Evolutionary conservation across 176 grass and related monocot species (phyloP).

Genomic region (Typha latifolia): DNA sequence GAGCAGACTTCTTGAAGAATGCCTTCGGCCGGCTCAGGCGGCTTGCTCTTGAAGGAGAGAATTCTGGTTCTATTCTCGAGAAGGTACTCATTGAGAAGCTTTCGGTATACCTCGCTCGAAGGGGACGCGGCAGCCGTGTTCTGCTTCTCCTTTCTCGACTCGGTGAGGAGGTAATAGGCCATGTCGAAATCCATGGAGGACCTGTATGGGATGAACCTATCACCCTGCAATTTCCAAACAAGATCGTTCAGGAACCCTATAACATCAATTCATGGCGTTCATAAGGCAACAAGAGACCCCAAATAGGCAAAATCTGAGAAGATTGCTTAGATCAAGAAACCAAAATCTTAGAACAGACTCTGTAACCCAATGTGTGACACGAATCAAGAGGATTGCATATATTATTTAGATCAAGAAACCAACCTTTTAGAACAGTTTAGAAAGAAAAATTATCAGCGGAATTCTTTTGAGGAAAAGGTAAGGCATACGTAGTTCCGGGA

Average conservation of each 20-base stretch:
- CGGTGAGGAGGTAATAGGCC: constrained; percentile 64
- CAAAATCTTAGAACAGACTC: too few relatives aligned
- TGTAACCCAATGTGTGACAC: too few relatives aligned
- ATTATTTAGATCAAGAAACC: background rate
- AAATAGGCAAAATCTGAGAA: too few relatives aligned
- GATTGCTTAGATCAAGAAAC: too few relatives aligned
- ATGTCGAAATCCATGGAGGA: constrained; percentile 74
- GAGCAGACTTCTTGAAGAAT: constrained; percentile 19
- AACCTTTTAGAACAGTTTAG: background rate
- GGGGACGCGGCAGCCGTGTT: constrained; percentile 35
- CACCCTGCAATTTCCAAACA: constrained; percentile 23
- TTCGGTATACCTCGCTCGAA: constrained; percentile 51
- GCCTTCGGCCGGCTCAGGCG: constrained; percentile 20
- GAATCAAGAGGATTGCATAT: background rate
- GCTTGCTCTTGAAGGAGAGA: constrained; percentile 58
- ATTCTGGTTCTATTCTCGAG: constrained; percentile 57
- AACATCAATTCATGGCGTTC: background rate
- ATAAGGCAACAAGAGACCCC: too few relatives aligned
- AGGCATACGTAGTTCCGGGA: constrained; percentile 44
- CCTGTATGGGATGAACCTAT: constrained; percentile 58
- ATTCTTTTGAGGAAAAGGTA: background rate
- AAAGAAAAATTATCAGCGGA: background rate
- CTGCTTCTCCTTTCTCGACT: constrained; percentile 38
- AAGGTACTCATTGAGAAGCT: constrained; percentile 56
- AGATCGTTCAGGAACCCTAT: background rate